These are phyloP conservation scores for Quercus gilva DNA, from an alignment of 306 rosid species.

Conservation along the genomic window DNA sequence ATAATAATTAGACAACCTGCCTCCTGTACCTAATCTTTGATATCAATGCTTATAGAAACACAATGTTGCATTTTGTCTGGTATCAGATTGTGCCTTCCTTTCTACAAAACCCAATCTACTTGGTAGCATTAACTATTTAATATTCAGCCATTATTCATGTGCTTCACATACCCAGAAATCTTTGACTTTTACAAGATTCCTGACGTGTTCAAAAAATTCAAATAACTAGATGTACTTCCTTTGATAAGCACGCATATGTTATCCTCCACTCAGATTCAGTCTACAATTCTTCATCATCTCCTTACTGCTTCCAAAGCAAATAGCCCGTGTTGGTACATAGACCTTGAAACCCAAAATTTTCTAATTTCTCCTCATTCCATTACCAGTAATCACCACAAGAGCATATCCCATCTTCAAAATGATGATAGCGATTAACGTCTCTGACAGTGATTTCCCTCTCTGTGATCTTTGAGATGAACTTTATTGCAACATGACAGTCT, in stretches of 20 bases:
- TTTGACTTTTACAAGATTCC: neutral
- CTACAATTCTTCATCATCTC: neutral
- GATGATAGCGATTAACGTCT: constrained; percentile 80
- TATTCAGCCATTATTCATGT: too few relatives aligned
- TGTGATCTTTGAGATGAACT: constrained; percentile 60
- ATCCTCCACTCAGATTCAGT: neutral
- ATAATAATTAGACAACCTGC: neutral
- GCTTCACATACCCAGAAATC: too few relatives aligned
- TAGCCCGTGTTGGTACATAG: neutral
- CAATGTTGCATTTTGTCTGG: neutral
- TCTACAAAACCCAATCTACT: too few relatives aligned
- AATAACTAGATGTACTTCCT: neutral
- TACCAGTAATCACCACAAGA: constrained; percentile 72
- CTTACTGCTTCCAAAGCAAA: neutral
- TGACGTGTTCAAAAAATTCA: neutral
- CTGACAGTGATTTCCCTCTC: constrained; percentile 66
- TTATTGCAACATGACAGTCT: constrained; percentile 78
- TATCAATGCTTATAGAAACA: neutral
- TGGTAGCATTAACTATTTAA: too few relatives aligned
- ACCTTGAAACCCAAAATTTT: neutral
- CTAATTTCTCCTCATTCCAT: neutral
- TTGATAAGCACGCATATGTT: neutral
- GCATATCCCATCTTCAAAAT: constrained; percentile 58
- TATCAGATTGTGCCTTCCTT: too few relatives aligned
- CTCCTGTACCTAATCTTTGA: neutral